Evolutionary conservation across 1,284 basidiomycete species (phyloP).

Genomic region (Trichosporon sp.): DNA sequence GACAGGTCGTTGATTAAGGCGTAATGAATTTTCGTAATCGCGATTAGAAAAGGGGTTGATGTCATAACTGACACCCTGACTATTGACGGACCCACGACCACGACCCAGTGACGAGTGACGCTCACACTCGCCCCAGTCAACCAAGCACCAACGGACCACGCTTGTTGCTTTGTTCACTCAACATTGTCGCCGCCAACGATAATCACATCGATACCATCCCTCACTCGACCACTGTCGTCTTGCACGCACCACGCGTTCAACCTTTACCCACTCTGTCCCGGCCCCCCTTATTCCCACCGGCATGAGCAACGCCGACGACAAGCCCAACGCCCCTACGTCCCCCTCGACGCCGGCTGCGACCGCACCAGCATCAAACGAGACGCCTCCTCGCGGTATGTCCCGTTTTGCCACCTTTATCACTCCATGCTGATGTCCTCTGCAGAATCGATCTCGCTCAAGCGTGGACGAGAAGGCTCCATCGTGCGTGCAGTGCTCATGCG

Average conservation of each 20-base stretch:
- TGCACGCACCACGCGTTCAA: not conserved
- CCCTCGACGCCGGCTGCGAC: slow-evolving; percentile 23
- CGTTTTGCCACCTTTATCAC: slow-evolving; percentile 12
- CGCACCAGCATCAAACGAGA: slow-evolving; percentile 20
- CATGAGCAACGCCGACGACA: slow-evolving; percentile 22
- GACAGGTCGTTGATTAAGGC: not conserved
- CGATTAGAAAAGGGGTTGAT: slow-evolving; percentile 1
- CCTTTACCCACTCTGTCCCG: not conserved
- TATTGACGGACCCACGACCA: slow-evolving; percentile 4
- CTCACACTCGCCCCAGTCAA: slow-evolving; percentile 17
- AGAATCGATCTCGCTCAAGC: slow-evolving; percentile 47
- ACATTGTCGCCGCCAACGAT: slow-evolving; percentile 8
- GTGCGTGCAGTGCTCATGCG: slow-evolving; percentile 36
- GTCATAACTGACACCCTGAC: slow-evolving; percentile 4
- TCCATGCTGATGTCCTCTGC: slow-evolving; percentile 12
- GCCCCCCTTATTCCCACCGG: slow-evolving; percentile 1
- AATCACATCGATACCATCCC: not conserved
- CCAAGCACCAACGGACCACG: not conserved
- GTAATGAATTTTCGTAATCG: not conserved
- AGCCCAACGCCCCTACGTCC: slow-evolving; percentile 23
- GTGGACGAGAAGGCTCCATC: slow-evolving; percentile 52
- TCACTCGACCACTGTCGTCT: not conserved
- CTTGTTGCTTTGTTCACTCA: slow-evolving; percentile 12
- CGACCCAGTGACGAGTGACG: slow-evolving; percentile 15
- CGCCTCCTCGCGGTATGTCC: slow-evolving; percentile 26